Base-by-base conservation (phyloP, 495 filamentous ascomycete genomes). In the Pyrenula aspistea region DNA sequence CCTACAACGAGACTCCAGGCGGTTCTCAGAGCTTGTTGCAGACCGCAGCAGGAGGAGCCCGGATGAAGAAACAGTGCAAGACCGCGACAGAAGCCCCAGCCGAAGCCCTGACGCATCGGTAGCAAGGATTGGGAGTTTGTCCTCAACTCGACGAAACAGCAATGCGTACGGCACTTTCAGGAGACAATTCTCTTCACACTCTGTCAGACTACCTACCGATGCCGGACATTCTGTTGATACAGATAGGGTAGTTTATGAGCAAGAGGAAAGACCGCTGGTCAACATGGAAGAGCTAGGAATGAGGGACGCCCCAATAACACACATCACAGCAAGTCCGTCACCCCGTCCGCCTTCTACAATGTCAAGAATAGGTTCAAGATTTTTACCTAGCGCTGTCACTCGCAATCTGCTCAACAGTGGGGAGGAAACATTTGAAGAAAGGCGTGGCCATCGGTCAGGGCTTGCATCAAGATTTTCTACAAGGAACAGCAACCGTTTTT, bases 281-380 rank as follows among this genome's bases (percentile, higher is more conserved):
- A 54, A 61, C 53, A 59, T 61, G 55, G 62, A 62, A 49, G 62
- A 64, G 31, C 25, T 62, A n/a, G 57, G 51, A 22, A 57, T 62
- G 55, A 51, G 53, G 19, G 61, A 56, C 57, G 58, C 57, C 48
- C 63, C 63, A 20, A 65, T 66, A 22, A 66, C 64, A 36, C 63
- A 65, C 25, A 65, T 66, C 2, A 63, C 60, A 2, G 64, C 64
- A 12, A 59, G 60, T 21, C 64, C 64, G 65, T 63, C 73, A 56
- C 72, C 76, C 12, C 70, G 75, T 59, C 71, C 74, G 54, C 75
- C 73, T 56, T 77, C 77, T 11, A 73, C 73, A 12, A 74, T 80
- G 68, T 77, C 77, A 53, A 67, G 77, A 10, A 57, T 80, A 24
- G 73, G 76, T 21, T 77, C 76, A 10, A 69, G 74, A 56, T 68